Base-by-base conservation (phyloP, 768 basidiomycete species). In the Cantharellus anzutake region DNA sequence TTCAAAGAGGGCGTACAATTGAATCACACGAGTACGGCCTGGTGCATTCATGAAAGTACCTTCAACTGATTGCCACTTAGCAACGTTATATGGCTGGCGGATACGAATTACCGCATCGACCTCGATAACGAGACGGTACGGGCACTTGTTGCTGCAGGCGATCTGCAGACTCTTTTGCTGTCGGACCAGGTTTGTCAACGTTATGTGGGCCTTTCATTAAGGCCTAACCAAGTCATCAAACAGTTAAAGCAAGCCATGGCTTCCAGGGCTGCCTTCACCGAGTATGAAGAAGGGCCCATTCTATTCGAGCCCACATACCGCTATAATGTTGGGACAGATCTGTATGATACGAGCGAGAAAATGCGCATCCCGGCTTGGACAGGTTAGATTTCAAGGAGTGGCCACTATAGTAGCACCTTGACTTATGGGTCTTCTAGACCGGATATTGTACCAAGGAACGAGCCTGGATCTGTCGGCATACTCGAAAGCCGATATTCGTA, bases 341-440 rank as follows among this genome's bases (percentile, higher is more conserved):
- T 76, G 55, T 99, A 97, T 68, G 96, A 99, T 69, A 86, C 89
- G 11, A 87, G 89, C 67, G 96, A 98, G 71, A 99, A 98, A 73
- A 80, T 83, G 78, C 80, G 96, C 35, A 84, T 96, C 67, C 96
- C 96, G 3, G 90, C 94, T 16, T 98, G 93, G 93, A 98, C 94
- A 65, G 91, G 91, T 91, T 60, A 61, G 77, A 63, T 37, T 51
- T 51, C 1, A 44, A 20, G 41, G 40, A 40, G n/a, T 7, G 5
- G 7, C 4, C 3, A 42, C 35, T 58, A 42, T 39, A 38, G 41
- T 39, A 48, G 5, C 41, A 39, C 16, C 42, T 40, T 42, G 56
- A 57, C 56, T 41, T 11, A 55, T 11, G 42, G 42, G 51, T 55
- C 41, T 16, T 44, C n/a, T 66, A 91, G 96, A 99, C 73, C 87